A percentile compares a stretch with the other conserved stretches of the same genome.
Evolutionary conservation across 2,329 filamentous ascomycete genomes (phyloP).

Genomic region (Zasmidium citrigriseum): DNA sequence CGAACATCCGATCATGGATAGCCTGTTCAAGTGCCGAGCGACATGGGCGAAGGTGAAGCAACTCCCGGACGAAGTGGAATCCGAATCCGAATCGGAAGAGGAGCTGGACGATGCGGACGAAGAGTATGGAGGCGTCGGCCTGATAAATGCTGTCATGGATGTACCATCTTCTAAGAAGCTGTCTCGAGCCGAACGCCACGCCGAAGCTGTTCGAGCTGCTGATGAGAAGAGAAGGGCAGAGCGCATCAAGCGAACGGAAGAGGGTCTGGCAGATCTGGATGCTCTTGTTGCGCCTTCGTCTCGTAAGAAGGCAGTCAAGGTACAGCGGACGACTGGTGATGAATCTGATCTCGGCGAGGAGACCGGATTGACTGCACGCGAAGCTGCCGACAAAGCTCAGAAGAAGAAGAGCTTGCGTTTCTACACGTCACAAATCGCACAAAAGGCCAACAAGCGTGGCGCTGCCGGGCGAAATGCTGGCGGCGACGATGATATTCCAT

Average conservation of each 20-base stretch:
- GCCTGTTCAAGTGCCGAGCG: slow-evolving; percentile 73
- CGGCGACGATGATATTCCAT: slow-evolving; percentile 80
- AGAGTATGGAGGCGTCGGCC: slow-evolving; percentile 34
- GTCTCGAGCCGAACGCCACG: slow-evolving; percentile 50
- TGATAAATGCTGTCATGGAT: background rate
- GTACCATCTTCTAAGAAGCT: background rate
- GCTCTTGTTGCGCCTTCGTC: slow-evolving; percentile 54
- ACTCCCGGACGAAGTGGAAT: slow-evolving; percentile 41
- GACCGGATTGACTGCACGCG: slow-evolving; percentile 71
- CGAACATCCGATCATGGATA: slow-evolving; percentile 89
- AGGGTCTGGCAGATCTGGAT: slow-evolving; percentile 72
- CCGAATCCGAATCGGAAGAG: slow-evolving; percentile 7
- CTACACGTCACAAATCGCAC: slow-evolving; percentile 96
- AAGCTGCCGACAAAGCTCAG: slow-evolving; percentile 82
- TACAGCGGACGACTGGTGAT: slow-evolving; percentile 49
- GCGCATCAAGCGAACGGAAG: slow-evolving; percentile 60
- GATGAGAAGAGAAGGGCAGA: slow-evolving; percentile 56
- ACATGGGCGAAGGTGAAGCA: slow-evolving; percentile 76
- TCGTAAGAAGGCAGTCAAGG: slow-evolving; percentile 28
- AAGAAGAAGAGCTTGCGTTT: slow-evolving; percentile 93
- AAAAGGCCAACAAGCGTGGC: slow-evolving; percentile 85
- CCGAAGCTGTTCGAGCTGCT: slow-evolving; percentile 55
- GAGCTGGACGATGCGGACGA: slow-evolving; percentile 38
- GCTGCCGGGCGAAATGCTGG: slow-evolving; percentile 72
- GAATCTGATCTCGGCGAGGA: slow-evolving; percentile 95